phyloP scores from a whole-genome alignment of 306 rosid genomes.

The Rubus parviflorus region DNA sequence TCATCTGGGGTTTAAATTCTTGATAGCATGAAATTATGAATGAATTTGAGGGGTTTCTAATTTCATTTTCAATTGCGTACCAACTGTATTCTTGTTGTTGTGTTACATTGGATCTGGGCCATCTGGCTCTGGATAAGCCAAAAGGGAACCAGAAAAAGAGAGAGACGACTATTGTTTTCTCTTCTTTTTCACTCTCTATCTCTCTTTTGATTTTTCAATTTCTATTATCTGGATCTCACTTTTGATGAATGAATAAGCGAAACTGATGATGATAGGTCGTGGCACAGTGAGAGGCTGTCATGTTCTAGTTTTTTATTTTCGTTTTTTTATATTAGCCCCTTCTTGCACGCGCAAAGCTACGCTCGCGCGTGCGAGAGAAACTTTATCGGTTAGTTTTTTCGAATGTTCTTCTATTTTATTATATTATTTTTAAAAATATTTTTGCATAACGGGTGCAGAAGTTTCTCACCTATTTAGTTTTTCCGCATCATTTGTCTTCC shows the following conservation, averaged over 20 bases:
- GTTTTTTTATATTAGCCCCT: neutral
- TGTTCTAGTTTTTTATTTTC: neutral
- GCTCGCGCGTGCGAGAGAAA: too few relatives aligned
- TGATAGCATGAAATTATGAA: too few relatives aligned
- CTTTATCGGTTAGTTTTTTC: too few relatives aligned
- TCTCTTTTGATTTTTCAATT: neutral
- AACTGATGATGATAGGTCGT: neutral
- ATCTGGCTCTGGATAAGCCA: constrained; percentile 11
- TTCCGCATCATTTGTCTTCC: too few relatives aligned
- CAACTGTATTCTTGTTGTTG: neutral
- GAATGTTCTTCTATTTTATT: too few relatives aligned
- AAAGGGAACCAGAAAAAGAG: neutral
- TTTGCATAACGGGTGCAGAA: too few relatives aligned
- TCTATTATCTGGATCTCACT: neutral
- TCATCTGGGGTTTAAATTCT: neutral
- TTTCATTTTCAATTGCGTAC: neutral
- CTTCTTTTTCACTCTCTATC: too few relatives aligned
- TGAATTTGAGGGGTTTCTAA: neutral
- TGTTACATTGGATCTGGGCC: constrained; percentile 22
- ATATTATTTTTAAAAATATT: too few relatives aligned
- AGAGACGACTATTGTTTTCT: neutral
- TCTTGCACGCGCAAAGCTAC: too few relatives aligned
- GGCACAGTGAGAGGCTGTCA: constrained; percentile 1
- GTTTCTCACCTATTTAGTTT: too few relatives aligned
- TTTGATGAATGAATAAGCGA: neutral